Percentiles rank a stretch among this genome's conserved stretches.
Conservation (phyloP, 202 grass and related monocot genomes). For the Digitaria exilis region DNA sequence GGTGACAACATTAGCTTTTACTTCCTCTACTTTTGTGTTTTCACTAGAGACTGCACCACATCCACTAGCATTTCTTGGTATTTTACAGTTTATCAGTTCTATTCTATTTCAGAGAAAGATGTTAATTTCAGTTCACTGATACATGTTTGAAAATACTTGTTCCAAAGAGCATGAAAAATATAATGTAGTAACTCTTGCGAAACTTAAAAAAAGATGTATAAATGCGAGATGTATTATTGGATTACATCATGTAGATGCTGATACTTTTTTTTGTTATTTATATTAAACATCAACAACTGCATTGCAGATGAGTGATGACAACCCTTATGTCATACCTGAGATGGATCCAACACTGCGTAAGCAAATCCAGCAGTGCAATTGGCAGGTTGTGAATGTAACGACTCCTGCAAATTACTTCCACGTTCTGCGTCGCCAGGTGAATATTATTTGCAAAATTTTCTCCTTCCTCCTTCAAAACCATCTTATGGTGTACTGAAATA, state of each 20-base stretch:
- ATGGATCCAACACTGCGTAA: conserved; percentile 91
- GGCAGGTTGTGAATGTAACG: conserved; percentile 96
- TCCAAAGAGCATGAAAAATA: background rate
- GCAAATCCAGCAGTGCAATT: conserved; percentile 96
- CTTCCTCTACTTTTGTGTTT: conserved; percentile 11
- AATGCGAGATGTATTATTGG: background rate
- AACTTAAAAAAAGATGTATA: background rate
- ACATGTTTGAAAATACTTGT: background rate
- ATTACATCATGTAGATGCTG: background rate
- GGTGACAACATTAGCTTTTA: background rate
- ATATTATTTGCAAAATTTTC: conserved; percentile 23
- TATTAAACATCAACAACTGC: conserved; percentile 2
- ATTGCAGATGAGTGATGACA: conserved; percentile 96
- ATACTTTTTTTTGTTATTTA: conserved; percentile 36
- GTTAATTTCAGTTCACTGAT: background rate
- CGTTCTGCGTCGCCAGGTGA: conserved; percentile 90
- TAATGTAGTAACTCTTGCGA: conserved; percentile 4
- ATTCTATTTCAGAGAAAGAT: background rate
- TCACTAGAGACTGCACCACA: conserved; percentile 4
- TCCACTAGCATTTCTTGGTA: background rate
- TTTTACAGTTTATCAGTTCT: conserved; percentile 15
- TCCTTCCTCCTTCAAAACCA: background rate
- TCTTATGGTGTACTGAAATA: conserved; percentile 33
- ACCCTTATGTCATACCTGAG: conserved; percentile 91
- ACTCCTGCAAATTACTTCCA: conserved; percentile 98